These are phyloP conservation scores for Zymoseptoria ardabiliae DNA, from an alignment of 2,329 filamentous ascomycete species.

Conservation along the genomic window DNA sequence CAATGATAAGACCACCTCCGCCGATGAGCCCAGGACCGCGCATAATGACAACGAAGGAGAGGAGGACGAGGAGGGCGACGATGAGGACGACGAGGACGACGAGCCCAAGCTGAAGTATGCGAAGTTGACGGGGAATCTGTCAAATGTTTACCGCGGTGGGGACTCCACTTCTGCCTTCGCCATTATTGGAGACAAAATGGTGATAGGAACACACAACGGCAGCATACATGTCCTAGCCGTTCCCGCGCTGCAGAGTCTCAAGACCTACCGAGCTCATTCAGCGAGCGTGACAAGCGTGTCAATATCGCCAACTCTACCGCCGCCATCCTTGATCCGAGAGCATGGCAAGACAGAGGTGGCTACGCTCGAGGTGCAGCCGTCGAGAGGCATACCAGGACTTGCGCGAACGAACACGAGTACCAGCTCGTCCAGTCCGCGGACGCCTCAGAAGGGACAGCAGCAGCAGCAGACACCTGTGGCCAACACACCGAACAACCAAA, in stretches of 20 bases:
- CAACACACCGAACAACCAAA: slow-evolving; percentile 76
- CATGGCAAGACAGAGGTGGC: slow-evolving; percentile 7
- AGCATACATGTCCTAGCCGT: slow-evolving; percentile 87
- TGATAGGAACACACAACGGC: slow-evolving; percentile 91
- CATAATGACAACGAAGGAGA: slow-evolving; percentile 23
- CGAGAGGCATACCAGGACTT: slow-evolving; percentile 2
- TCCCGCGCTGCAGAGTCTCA: slow-evolving; percentile 70
- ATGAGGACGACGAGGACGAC: slow-evolving; percentile 80
- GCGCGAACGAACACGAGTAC: slow-evolving; percentile 9
- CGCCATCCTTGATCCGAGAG: slow-evolving; percentile 29
- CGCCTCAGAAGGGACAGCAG: slow-evolving; percentile 35
- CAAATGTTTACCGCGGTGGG: slow-evolving; percentile 80
- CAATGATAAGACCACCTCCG: slow-evolving; percentile 4
- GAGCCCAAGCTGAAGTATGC: slow-evolving; percentile 93
- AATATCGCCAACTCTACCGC: slow-evolving; percentile 75
- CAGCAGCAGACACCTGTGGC: slow-evolving; percentile 54
- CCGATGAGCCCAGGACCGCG: slow-evolving; percentile 3
- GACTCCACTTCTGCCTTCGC: slow-evolving; percentile 90
- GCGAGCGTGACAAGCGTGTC: slow-evolving; percentile 87
- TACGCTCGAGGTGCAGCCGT: neutral
- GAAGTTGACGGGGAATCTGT: slow-evolving; percentile 72
- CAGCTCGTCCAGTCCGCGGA: slow-evolving; percentile 7
- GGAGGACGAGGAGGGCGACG: slow-evolving; percentile 43
- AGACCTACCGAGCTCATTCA: slow-evolving; percentile 85
- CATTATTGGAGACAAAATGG: slow-evolving; percentile 95